These are phyloP conservation scores for Limnanthes douglasii DNA, from an alignment of 345 rosid species.

Conservation along the genomic window DNA sequence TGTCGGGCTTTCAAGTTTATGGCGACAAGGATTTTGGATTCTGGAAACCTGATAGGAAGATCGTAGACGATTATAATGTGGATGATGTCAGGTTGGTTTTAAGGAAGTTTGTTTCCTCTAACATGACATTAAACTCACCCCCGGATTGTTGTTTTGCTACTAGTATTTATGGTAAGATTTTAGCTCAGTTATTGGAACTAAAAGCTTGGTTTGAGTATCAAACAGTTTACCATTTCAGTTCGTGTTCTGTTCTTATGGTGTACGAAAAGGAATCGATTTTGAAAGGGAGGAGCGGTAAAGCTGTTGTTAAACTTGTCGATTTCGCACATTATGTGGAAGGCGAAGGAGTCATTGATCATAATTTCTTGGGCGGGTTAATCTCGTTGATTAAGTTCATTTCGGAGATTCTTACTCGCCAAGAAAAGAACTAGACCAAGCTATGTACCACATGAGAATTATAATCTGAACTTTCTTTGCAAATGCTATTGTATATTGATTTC, in stretches of 20 bases:
- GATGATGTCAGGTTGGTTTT: slow-evolving; percentile 32
- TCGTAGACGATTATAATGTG: slow-evolving; percentile 15
- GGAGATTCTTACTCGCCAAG: slow-evolving; percentile 22
- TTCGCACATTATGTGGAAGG: slow-evolving; percentile 63
- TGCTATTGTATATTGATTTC: too few species aligned
- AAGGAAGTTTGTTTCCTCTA: slow-evolving; percentile 50
- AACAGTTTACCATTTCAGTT: slow-evolving; percentile 41
- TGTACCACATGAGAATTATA: too few species aligned
- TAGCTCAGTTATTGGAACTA: slow-evolving; percentile 47
- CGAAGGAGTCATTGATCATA: slow-evolving; percentile 51
- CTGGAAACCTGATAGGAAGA: slow-evolving; percentile 38
- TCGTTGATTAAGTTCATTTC: slow-evolving; percentile 51
- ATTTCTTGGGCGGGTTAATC: slow-evolving; percentile 65
- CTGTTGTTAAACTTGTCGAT: slow-evolving; percentile 44
- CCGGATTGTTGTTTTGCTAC: slow-evolving; percentile 37
- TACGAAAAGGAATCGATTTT: slow-evolving; percentile 27
- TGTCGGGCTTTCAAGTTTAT: slow-evolving; percentile 38
- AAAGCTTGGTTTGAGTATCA: slow-evolving; percentile 74
- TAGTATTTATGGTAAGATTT: slow-evolving; percentile 35
- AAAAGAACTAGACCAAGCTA: too few species aligned
- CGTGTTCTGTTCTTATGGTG: slow-evolving; percentile 47
- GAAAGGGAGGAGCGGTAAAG: slow-evolving; percentile 13
- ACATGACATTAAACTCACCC: slow-evolving; percentile 10
- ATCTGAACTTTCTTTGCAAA: too few species aligned
- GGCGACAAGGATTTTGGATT: slow-evolving; percentile 15